Base-by-base conservation (phyloP, 345 rosid genomes). In the Odontarrhena argentea region DNA sequence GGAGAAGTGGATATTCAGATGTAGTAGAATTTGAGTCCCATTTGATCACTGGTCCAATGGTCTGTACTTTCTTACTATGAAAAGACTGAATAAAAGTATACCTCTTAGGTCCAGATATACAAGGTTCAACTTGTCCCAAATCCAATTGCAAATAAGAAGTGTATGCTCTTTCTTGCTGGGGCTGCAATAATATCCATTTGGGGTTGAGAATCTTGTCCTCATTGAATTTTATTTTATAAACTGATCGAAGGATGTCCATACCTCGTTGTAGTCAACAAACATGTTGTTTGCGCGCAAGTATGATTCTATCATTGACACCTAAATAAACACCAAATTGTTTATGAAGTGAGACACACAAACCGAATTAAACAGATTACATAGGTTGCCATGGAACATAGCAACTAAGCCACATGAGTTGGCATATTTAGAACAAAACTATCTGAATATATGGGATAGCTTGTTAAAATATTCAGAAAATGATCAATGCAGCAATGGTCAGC, bases 21-120 rank as follows among this genome's bases (percentile, higher is more conserved):
- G 44, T 14, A 45, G 8, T 7, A 4, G 13, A 44, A 18, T 32
- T 14, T 3, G 7, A 45, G 41, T 14, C 48, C 9, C 32, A 58
- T 11, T 18, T 40, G 63, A 41, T 18, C 35, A 42, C 49, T 2
- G 32, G 32, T 28, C 5, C 32, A 3, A 28, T 2, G 5, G 26
- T 44, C 55, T 50, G 8, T 36, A 62, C 28, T 28, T 54, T 63
- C 40, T 42, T 45, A 67, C 30, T 8, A 48, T 57, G 37, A 34
- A 24, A 61, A 60, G 10, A 42, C 22, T 47, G 0, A 50, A 24
- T 49, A 11, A 57, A 30, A 28, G 45, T 71, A 53, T 57, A 87
- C 98, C 98, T 73, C 77, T 92, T 89, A 64, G 98, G 96, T 52
- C 98, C 98, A 63, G 96, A 87, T 40, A 89, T 40, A 79, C 92